Evolutionary conservation across 805 yeast genomes (phyloP).

Genomic region (Tetrapisispora nanseiensis): DNA sequence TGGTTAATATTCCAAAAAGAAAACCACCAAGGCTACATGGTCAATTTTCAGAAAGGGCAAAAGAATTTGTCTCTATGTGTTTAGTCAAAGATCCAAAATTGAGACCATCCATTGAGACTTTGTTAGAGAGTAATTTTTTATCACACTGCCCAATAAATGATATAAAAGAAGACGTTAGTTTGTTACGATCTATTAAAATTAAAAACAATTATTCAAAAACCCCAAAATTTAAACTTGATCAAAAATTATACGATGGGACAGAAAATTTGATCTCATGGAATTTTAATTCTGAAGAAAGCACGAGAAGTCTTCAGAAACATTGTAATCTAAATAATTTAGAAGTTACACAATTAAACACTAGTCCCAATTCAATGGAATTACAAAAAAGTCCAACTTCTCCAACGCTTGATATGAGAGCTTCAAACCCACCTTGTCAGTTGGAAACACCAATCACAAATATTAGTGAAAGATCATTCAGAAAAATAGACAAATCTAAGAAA

Average conservation of each 20-base stretch:
- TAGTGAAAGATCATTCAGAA: constrained; percentile 18
- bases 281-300: constrained; percentile 5
- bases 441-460: constrained; percentile 16
- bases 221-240: constrained; percentile 33
- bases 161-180: constrained; percentile 33
- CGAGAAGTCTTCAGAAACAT: background rate
- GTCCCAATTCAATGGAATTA: background rate
- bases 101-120: constrained; percentile 51
- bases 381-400: constrained; percentile 7
- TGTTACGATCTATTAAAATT: constrained; percentile 27
- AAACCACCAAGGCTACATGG: constrained; percentile 26
- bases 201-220: constrained; percentile 16
- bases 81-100: constrained; percentile 52
- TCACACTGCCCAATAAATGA: constrained; percentile 30
- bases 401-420: constrained; percentile 10
- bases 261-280: constrained; percentile 13
- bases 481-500: constrained; percentile 2
- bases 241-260: constrained; percentile 20
- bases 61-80: constrained; percentile 54
- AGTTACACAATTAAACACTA: background rate
- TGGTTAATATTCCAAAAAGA: constrained; percentile 37
- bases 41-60: constrained; percentile 28
- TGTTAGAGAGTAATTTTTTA: constrained; percentile 49
- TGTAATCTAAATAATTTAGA: background rate
- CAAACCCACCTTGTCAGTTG: constrained; percentile 5